phyloP scores from a whole-genome alignment of 2,329 filamentous ascomycete genomes.

The Colletotrichum somersetense region DNA sequence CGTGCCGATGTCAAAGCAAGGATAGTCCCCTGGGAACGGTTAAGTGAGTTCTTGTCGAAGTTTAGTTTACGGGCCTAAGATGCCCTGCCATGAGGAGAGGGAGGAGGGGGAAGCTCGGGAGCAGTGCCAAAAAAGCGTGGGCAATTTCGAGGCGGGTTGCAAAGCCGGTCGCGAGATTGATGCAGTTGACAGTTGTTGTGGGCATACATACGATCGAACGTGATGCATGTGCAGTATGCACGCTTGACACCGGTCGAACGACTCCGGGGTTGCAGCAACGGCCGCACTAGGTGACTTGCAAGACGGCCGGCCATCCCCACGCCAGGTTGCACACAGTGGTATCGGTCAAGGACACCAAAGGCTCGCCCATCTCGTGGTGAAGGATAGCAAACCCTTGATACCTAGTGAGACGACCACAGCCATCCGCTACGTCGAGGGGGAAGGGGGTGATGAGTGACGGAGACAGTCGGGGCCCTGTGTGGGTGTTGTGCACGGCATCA shows the following conservation, averaged over 20 bases:
- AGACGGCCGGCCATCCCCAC: not conserved
- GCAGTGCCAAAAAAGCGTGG: not conserved
- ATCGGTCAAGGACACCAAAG: not conserved
- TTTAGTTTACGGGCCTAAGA: not conserved
- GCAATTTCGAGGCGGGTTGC: not conserved
- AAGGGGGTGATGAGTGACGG: not conserved
- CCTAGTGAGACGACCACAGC: too few relatives aligned
- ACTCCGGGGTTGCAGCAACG: slow-evolving; percentile 6
- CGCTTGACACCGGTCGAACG: not conserved
- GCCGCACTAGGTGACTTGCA: slow-evolving; percentile 14
- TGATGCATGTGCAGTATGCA: slow-evolving; percentile 16
- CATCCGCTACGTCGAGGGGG: not conserved
- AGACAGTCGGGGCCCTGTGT: not conserved
- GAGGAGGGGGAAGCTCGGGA: not conserved
- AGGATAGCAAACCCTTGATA: too few relatives aligned
- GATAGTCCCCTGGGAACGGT: not conserved
- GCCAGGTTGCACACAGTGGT: not conserved
- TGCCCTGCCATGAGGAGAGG: not conserved
- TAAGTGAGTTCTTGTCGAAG: slow-evolving; percentile 6
- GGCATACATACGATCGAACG: not conserved
- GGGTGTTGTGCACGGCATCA: not conserved
- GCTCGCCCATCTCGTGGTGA: not conserved
- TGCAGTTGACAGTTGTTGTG: not conserved
- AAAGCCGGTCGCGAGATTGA: slow-evolving; percentile 1
- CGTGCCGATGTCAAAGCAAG: slow-evolving; percentile 33